Base-by-base conservation (phyloP, 2,329 filamentous ascomycete genomes). In the Teratosphaeria pseudoeucalypti region DNA sequence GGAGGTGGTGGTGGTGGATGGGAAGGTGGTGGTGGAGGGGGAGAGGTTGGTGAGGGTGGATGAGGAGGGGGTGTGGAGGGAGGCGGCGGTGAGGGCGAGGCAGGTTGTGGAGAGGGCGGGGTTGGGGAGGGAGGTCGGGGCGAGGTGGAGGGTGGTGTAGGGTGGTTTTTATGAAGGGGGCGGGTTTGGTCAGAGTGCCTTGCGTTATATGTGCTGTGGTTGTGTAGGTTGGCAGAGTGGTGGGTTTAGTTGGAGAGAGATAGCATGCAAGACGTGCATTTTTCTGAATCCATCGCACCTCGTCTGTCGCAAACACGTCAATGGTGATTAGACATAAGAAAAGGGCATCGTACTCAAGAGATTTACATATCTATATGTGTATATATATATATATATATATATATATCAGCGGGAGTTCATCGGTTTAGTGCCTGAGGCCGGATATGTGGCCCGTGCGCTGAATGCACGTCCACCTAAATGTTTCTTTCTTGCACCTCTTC, bases 181-280 rank as follows among this genome's bases (percentile, higher is more conserved):
- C 2, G 23, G 23, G 2, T 23, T 23, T 1, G 23, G 23, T 23
- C 23, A 23, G 23, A 23, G 23, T 23, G 23, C 23, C 23, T 23
- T 23, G 23, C 23, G 23, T 23, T 72, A n/a, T 86, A 90, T 68
- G 81, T 90, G 79, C 71, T 78, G 65, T 73, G 57, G 5, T 74
- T 91, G 78, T 84, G 89, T 68, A 78, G 67, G 0, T 74, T 90
- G 56, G 87, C 91, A 71, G 88, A 92, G 74, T 81, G 84, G 67
- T 76, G 91, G 29, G 86, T 90, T 23, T 23, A 23, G 23, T 23
- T 23, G 2, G 2, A 23, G 23, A 23, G 29, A 32, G 29, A 32
- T 5, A 6, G 29, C 29, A 32, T 32, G 29, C 5, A 32, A 32
- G 29, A 32, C 29, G 4, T 32, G 29, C 29, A 32, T 7, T 7